phyloP scores from a whole-genome alignment of 805 yeast species.

The Candida orba region DNA sequence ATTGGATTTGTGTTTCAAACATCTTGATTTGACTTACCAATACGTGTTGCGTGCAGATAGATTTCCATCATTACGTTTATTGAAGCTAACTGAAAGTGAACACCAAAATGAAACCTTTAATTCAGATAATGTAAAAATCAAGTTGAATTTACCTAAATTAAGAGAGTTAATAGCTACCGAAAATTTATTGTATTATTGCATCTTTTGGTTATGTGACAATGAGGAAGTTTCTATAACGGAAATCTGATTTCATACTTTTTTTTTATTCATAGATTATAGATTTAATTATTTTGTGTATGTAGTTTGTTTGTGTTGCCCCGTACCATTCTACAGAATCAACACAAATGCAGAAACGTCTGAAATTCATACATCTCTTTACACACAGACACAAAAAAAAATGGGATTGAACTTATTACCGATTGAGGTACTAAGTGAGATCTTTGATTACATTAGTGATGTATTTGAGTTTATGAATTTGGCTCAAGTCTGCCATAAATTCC shows the following conservation, averaged over 20 bases:
- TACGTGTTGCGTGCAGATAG: background rate
- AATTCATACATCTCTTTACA: too few species aligned
- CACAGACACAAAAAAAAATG: background rate
- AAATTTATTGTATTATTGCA: background rate
- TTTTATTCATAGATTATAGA: too few species aligned
- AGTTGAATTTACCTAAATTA: background rate
- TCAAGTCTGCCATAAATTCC: slow-evolving; percentile 14
- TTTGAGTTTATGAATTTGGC: slow-evolving; percentile 10
- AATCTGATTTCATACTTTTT: too few species aligned
- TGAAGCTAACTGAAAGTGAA: background rate
- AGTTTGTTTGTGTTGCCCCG: background rate
- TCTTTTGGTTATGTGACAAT: background rate
- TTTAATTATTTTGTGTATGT: too few species aligned
- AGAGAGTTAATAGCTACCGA: background rate
- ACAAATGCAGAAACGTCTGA: background rate
- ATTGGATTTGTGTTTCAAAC: background rate
- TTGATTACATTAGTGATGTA: slow-evolving; percentile 13
- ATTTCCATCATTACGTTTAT: background rate
- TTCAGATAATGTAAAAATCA: background rate
- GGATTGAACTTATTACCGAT: slow-evolving; percentile 13
- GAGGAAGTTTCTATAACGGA: background rate
- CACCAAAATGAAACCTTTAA: background rate
- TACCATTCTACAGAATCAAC: background rate
- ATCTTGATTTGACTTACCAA: background rate
- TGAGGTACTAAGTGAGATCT: slow-evolving; percentile 13